Evolutionary conservation across 257 asterid genomes (phyloP).

Genomic region (Gentiana straminea): DNA sequence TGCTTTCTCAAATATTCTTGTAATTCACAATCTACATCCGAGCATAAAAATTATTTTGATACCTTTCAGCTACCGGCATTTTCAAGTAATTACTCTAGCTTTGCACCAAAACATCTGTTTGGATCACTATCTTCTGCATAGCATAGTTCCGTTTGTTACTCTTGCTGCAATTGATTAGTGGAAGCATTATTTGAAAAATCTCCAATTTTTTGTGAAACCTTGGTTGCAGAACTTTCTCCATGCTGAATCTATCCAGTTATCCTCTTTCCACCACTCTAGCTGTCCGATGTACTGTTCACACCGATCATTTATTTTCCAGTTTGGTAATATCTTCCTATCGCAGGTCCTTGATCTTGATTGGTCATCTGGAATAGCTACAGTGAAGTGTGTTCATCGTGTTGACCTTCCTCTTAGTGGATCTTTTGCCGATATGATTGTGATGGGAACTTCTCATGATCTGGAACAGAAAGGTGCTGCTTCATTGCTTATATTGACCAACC

Average conservation of each 20-base stretch:
- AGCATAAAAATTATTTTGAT: too few relatives aligned
- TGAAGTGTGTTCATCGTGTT: slow-evolving; percentile 74
- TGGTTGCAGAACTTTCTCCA: too few relatives aligned
- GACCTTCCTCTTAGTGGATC: slow-evolving; percentile 87
- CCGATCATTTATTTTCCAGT: neutral
- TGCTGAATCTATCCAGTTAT: too few relatives aligned
- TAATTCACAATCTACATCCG: neutral
- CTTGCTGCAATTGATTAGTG: too few relatives aligned
- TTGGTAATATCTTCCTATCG: slow-evolving; percentile 1
- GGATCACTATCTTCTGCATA: too few relatives aligned
- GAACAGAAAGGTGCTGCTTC: slow-evolving; percentile 36
- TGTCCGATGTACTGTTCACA: neutral
- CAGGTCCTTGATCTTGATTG: slow-evolving; percentile 96
- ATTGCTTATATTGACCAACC: slow-evolving; percentile 69
- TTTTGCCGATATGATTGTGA: slow-evolving; percentile 64
- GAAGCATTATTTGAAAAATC: too few relatives aligned
- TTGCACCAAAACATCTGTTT: neutral
- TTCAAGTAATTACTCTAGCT: neutral
- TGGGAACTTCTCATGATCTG: slow-evolving; percentile 36
- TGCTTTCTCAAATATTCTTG: neutral
- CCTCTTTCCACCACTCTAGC: too few relatives aligned
- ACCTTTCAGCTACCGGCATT: neutral
- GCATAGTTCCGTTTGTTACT: too few relatives aligned
- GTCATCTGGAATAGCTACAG: slow-evolving; percentile 72
- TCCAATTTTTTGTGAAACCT: too few relatives aligned